A percentile compares a stretch with the other conserved stretches of the same genome.
Evolutionary conservation across 1,139 yeast genomes (phyloP).

Genomic region (Lizanozyma gosingica): DNA sequence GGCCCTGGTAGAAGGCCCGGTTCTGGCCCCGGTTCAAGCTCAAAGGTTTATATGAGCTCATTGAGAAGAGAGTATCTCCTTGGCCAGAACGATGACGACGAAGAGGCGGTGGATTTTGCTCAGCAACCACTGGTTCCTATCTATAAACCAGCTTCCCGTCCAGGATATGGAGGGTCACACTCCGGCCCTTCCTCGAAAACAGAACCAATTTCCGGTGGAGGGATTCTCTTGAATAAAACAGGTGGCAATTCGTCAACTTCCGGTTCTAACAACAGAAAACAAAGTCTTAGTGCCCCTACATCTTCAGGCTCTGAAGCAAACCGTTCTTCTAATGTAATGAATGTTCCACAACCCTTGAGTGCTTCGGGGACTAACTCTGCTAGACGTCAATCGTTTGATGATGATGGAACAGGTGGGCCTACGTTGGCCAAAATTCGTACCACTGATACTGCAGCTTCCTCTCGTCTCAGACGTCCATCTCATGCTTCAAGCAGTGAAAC

Average conservation of each 20-base stretch:
- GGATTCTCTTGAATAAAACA: not conserved
- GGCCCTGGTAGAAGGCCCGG: slow-evolving; percentile 4
- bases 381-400: not conserved
- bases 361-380: not conserved
- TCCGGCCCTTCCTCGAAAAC: not conserved
- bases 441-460: not conserved
- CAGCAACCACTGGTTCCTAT: not conserved
- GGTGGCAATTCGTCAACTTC: not conserved
- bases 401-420: not conserved
- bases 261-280: not conserved
- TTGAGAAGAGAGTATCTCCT: not conserved
- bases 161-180: not conserved
- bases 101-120: not conserved
- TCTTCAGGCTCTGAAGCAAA: not conserved
- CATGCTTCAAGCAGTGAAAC: slow-evolving; percentile 40
- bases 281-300: not conserved
- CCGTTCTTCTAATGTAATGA: not conserved
- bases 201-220: not conserved
- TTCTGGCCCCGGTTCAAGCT: slow-evolving; percentile 2
- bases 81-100: not conserved
- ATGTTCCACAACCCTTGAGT: not conserved
- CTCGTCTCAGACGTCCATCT: slow-evolving; percentile 21
- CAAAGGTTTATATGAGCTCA: not conserved
- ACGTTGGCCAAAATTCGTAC: not conserved
- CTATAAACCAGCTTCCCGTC: not conserved